These are phyloP conservation scores for Kappamyces sp. DNA, from an alignment of 192 early-diverging fungal genomes.

Conservation along the genomic window DNA sequence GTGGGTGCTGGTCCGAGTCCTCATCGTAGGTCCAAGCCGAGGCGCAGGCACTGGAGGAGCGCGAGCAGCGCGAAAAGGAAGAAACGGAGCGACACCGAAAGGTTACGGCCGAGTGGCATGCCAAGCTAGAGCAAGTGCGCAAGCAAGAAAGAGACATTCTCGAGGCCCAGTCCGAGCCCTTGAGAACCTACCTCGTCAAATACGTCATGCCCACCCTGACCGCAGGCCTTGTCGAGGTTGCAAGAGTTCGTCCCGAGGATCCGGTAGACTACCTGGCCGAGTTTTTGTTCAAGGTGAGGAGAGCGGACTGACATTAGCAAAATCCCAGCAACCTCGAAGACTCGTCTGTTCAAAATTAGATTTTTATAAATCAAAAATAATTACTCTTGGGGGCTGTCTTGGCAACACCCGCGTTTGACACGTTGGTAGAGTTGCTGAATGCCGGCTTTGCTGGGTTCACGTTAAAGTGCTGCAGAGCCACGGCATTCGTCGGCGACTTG, in stretches of 20 bases:
- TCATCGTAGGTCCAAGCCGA: slow-evolving; percentile 31
- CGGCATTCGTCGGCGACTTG: too few species aligned
- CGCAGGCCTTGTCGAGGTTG: slow-evolving; percentile 56
- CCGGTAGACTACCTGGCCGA: slow-evolving; percentile 56
- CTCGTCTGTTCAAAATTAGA: too few species aligned
- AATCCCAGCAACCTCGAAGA: slow-evolving; percentile 7
- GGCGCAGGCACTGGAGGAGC: slow-evolving; percentile 42
- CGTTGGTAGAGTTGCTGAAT: too few species aligned
- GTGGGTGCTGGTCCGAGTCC: slow-evolving; percentile 11
- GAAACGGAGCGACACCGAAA: slow-evolving; percentile 49
- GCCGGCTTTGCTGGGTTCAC: too few species aligned
- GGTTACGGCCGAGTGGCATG: slow-evolving; percentile 54
- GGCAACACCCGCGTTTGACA: background rate
- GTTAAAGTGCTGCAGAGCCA: too few species aligned
- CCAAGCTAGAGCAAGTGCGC: slow-evolving; percentile 48
- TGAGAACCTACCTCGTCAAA: slow-evolving; percentile 57
- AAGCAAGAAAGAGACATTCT: slow-evolving; percentile 60
- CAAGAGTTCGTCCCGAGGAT: slow-evolving; percentile 57
- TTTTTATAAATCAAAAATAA: slow-evolving; percentile 2
- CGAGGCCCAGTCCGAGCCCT: slow-evolving; percentile 53
- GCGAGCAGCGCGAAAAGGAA: slow-evolving; percentile 41
- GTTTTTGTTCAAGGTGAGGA: slow-evolving; percentile 45
- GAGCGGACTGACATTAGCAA: background rate
- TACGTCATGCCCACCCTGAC: slow-evolving; percentile 58
- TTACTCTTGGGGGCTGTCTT: background rate